Evolutionary conservation across 305 asterid genomes (phyloP), one percentile per base, ranked within the genome.

Genomic region (Fraxinus nigra): DNA sequence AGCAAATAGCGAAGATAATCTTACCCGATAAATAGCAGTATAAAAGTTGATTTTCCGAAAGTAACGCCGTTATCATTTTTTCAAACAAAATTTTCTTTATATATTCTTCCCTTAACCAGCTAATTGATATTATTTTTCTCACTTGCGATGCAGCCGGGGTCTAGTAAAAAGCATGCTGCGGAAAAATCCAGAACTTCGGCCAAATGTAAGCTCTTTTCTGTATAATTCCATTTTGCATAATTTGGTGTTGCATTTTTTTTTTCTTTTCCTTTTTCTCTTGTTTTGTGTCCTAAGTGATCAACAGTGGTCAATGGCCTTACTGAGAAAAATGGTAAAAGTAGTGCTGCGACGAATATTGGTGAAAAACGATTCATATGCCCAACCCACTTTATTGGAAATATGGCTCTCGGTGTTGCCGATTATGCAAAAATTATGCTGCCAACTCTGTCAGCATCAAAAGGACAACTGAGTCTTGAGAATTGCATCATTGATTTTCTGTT

Each of bases 161-260:
- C 93, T 95, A 69, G 88, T 94, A 82, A 95, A 94, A 90, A 92
- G 96, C 92, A 92, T 95, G 98, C 92, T 95, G 89, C 88, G 99
- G 90, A 94, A 86, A 88, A 92, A 90, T 86, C 97, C 99, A 37
- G 97, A 92, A 86, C 91, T 90, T 80, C 93, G 98, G 77, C 98
- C 97, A 13, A 91, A 90, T 48, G 98, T 95, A 92, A 84, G 97
- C 81, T 76, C 54, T 74, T 61, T 79, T 84, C 75, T 84, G 56
- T 74, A 56, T 56, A 63, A 77, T 80, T 78, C 81, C 51, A 82
- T 26, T 61, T 51, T 13, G 30, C 79, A 74, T 63, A 83, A 72
- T 76, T 63, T 72, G 74, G 79, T 30, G 2, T 34, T 78, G 76
- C 2, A 2, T 38, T 74, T 78, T 35, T 70, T 35, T 72, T 46